Percentiles rank a stretch among this genome's conserved stretches.
These are phyloP conservation scores for Xylariaceae sp. DNA, from an alignment of 2,329 filamentous ascomycete species.

Conservation along the genomic window DNA sequence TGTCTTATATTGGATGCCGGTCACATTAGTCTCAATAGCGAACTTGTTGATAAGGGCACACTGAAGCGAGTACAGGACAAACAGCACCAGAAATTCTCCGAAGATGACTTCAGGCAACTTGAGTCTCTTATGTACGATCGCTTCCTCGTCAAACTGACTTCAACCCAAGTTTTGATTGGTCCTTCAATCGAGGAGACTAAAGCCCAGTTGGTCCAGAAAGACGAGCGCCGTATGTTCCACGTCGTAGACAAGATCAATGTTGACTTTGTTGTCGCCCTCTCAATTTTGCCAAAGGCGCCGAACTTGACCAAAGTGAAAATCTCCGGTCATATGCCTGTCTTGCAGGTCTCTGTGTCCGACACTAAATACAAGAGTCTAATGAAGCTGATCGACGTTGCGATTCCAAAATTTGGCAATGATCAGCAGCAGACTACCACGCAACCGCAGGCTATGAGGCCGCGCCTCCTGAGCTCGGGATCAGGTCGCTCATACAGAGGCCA, in stretches of 20 bases:
- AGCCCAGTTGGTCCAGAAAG: conserved; percentile 66
- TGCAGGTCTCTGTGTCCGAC: conserved; percentile 90
- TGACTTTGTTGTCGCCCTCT: conserved; percentile 92
- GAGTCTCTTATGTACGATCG: conserved; percentile 97
- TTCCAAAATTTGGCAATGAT: conserved; percentile 69
- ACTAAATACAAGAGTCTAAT: conserved; percentile 96
- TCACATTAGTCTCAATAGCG: conserved; percentile 89
- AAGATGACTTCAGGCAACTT: conserved; percentile 81
- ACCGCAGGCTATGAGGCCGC: conserved; percentile 40
- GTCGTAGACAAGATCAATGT: conserved; percentile 97
- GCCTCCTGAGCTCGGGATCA: conserved; percentile 45
- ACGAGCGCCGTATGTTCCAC: conserved; percentile 69
- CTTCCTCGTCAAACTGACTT: conserved; percentile 87
- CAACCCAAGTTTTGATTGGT: conserved; percentile 92
- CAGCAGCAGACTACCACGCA: conserved; percentile 32
- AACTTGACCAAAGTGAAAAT: conserved; percentile 90
- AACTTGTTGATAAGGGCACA: conserved; percentile 87
- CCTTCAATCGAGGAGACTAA: conserved; percentile 89
- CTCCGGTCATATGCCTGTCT: conserved; percentile 83
- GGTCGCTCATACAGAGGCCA: conserved; percentile 42
- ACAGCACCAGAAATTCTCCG: conserved; percentile 79
- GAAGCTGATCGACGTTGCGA: conserved; percentile 91
- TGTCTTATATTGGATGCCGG: conserved; percentile 95
- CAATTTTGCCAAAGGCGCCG: conserved; percentile 92
- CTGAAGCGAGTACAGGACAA: conserved; percentile 87